Evolutionary conservation across 768 basidiomycete species (phyloP).

Genomic region (Atractiella rhizophila): DNA sequence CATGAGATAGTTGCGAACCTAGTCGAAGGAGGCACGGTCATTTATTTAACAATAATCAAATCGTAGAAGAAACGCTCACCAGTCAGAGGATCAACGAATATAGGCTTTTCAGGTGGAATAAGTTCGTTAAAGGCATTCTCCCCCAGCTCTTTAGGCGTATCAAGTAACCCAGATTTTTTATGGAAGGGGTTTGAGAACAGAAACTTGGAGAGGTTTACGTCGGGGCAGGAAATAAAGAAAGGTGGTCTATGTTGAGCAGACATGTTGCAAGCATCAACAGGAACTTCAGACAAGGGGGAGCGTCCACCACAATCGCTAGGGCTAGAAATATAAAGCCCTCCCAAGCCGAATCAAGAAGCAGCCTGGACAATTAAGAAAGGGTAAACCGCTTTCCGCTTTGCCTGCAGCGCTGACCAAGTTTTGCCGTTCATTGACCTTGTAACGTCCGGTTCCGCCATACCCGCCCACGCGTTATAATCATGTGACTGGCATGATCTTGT

Average conservation of each 20-base stretch:
- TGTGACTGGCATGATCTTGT: too few species aligned
- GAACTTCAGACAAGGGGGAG: not conserved
- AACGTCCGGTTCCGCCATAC: too few species aligned
- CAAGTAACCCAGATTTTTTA: constrained; percentile 2
- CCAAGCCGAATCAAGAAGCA: not conserved
- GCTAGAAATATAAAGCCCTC: not conserved
- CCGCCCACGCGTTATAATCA: too few species aligned
- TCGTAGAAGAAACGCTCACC: not conserved
- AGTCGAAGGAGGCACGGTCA: not conserved
- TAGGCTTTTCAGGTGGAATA: constrained; percentile 7
- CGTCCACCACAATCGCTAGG: not conserved
- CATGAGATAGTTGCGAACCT: not conserved
- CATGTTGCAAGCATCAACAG: not conserved
- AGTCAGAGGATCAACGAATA: constrained; percentile 8
- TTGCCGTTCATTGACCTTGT: too few species aligned
- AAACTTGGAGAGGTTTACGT: constrained; percentile 6
- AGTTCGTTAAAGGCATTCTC: not conserved
- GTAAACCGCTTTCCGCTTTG: not conserved
- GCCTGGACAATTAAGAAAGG: not conserved
- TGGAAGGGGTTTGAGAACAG: constrained; percentile 11
- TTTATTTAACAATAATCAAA: not conserved
- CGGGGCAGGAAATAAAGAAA: not conserved
- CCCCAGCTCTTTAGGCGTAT: constrained; percentile 2
- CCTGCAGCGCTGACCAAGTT: not conserved
- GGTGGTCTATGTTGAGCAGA: not conserved